Evolutionary conservation across 2,329 filamentous ascomycete species (phyloP).

Genomic region (Hyphodiscus sp.): DNA sequence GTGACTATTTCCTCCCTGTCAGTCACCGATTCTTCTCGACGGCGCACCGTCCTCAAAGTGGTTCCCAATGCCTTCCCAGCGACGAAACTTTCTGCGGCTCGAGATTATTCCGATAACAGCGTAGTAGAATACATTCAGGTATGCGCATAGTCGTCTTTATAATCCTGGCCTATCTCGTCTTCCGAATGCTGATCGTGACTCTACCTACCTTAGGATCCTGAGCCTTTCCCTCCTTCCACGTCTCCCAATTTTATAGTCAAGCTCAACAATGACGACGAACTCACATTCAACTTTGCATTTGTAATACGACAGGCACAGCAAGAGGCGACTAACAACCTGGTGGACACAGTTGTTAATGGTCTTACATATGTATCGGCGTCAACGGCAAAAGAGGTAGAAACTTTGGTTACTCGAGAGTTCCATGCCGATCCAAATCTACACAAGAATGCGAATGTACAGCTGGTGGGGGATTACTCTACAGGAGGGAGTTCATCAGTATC

Average conservation of each 20-base stretch:
- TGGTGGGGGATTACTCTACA: constrained; percentile 88
- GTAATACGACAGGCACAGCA: constrained; percentile 54
- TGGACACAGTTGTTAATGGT: constrained; percentile 76
- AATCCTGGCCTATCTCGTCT: constrained; percentile 11
- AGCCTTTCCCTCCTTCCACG: constrained; percentile 42
- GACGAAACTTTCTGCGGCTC: constrained; percentile 65
- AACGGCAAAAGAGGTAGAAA: constrained; percentile 81
- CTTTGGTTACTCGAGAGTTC: constrained; percentile 89
- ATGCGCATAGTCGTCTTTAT: constrained; percentile 16
- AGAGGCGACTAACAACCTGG: constrained; percentile 40
- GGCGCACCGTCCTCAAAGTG: constrained; percentile 70
- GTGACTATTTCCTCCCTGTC: constrained; percentile 81
- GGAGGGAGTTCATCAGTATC: constrained; percentile 75
- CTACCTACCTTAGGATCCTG: constrained; percentile 60
- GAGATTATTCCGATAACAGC: constrained; percentile 64
- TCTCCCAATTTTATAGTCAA: constrained; percentile 76
- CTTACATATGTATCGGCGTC: constrained; percentile 90
- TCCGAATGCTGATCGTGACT: constrained; percentile 12
- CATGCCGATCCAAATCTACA: constrained; percentile 96
- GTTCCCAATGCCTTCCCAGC: constrained; percentile 84
- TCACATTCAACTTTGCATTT: constrained; percentile 90
- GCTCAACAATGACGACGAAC: constrained; percentile 82
- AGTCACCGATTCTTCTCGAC: constrained; percentile 67
- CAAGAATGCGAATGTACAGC: constrained; percentile 91
- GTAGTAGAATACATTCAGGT: constrained; percentile 93